Evolutionary conservation across 371 early-diverging fungal species (phyloP), one percentile per base, ranked within the genome.

Genomic region (Mucor plumbeus): DNA sequence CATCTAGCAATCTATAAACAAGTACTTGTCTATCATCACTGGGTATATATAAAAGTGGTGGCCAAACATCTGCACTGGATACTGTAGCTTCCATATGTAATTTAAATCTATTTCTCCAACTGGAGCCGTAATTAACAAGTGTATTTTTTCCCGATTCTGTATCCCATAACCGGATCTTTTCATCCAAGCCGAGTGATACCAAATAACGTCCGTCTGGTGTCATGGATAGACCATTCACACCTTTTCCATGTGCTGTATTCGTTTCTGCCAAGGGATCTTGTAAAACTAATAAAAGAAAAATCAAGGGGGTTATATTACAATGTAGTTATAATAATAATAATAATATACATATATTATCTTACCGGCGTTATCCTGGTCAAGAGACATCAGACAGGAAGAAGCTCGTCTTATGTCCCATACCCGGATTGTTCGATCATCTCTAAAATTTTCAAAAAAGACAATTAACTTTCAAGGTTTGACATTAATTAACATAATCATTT

Each of bases 321-420:
- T 0, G 10, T 11, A 21, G 50, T 26, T 4, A 21, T 21, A 34
- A 26, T 31, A 59, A 41, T 48, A 21, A 7, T n/a, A n/a, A n/a
- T n/a, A n/a, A 38, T 44, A 36, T 19, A 44, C 34, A 34, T 53
- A n/a, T 35, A 21, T 15, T 19, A 9, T 57, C 19, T 73, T 77
- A 71, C 84, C 73, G 31, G 81, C 73, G 67, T 89, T 86, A 63
- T 90, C 83, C 55, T 86, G 84, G 65, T 91, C 90, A 21, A 91
- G 68, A 3, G 87, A 80, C 63, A 80, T 76, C 6, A 93, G 59
- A 53, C 88, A 85, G 4, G 88, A 69, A 35, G 78, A 74, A 5
- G 93, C 88, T 58, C 89, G 86, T 61, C 95, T 88, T 41, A 94
- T 88, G 69, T 95, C 95, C 95, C 95, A 95, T 35, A 93, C 70